Conservation (phyloP, 768 basidiomycete genomes). For the Imleria badia region DNA sequence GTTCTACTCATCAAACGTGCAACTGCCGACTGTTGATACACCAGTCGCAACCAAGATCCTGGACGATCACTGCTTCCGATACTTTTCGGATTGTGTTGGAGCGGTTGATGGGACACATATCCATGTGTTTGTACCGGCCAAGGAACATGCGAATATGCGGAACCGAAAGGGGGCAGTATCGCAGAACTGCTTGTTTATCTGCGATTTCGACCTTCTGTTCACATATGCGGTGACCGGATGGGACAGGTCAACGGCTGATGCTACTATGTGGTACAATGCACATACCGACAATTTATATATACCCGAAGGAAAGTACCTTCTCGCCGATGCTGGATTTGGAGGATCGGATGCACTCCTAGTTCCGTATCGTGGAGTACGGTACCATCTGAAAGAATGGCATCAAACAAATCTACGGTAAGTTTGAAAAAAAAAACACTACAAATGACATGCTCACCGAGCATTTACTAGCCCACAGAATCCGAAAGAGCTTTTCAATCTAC, state of each 20-base stretch:
- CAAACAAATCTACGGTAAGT: background rate
- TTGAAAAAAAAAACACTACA: no score
- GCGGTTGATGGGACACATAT: background rate
- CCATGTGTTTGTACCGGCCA: background rate
- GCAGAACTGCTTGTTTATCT: conserved; percentile 21
- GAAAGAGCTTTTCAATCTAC: background rate
- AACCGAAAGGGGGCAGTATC: conserved; percentile 16
- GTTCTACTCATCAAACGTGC: conserved; percentile 5
- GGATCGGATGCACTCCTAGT: conserved; percentile 31
- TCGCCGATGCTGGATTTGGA: conserved; percentile 10
- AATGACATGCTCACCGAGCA: no score
- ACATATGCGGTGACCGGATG: conserved; percentile 16
- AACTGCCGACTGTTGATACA: background rate
- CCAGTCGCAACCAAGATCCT: background rate
- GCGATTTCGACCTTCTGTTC: conserved; percentile 16
- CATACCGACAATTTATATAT: conserved; percentile 2
- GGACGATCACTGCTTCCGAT: background rate
- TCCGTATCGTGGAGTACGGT: conserved; percentile 37
- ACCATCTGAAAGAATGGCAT: conserved; percentile 39
- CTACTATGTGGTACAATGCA: conserved; percentile 5
- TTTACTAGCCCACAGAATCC: background rate
- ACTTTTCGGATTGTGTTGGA: conserved; percentile 6
- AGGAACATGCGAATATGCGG: conserved; percentile 5
- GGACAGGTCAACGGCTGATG: conserved; percentile 17
- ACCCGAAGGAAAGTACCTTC: background rate